Evolutionary conservation across 495 filamentous ascomycete species (phyloP).

Genomic region (Aspergillus sclerotioniger): DNA sequence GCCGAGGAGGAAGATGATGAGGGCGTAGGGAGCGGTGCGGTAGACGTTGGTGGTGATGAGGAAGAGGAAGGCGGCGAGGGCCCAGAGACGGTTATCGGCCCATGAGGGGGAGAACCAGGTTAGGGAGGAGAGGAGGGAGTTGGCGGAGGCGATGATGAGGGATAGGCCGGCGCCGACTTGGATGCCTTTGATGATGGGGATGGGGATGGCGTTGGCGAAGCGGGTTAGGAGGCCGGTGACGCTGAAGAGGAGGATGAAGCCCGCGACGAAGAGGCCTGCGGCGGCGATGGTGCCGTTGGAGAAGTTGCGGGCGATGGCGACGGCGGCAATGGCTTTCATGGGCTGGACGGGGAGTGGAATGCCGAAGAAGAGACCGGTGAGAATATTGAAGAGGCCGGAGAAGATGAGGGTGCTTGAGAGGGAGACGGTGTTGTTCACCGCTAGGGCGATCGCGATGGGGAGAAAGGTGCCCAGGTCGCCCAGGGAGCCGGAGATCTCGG

Average conservation of each 20-base stretch:
- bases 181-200: conserved; percentile 88
- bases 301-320: conserved; percentile 70
- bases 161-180: conserved; percentile 87
- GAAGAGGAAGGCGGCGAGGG: conserved; percentile 63
- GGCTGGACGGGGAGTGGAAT: conserved; percentile 85
- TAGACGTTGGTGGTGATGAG: conserved; percentile 61
- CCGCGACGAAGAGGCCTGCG: conserved; percentile 73
- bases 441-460: conserved; percentile 81
- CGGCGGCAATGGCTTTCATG: conserved; percentile 89
- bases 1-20: conserved; percentile 66
- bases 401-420: conserved; percentile 84
- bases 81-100: conserved; percentile 74
- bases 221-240: conserved; percentile 69
- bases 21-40: conserved; percentile 69
- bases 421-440: conserved; percentile 69
- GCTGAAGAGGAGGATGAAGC: conserved; percentile 70
- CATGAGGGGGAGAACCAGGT: conserved; percentile 56
- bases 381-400: conserved; percentile 79
- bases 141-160: conserved; percentile 72
- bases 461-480: conserved; percentile 91
- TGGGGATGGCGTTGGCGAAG: conserved; percentile 69
- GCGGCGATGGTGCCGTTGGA: conserved; percentile 67
- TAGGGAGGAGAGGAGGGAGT: conserved; percentile 57
- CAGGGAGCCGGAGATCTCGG: conserved; percentile 85
- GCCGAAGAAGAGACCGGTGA: conserved; percentile 78